These are phyloP conservation scores for Apiosordaria backusii DNA, from an alignment of 495 filamentous ascomycete genomes.

Conservation along the genomic window DNA sequence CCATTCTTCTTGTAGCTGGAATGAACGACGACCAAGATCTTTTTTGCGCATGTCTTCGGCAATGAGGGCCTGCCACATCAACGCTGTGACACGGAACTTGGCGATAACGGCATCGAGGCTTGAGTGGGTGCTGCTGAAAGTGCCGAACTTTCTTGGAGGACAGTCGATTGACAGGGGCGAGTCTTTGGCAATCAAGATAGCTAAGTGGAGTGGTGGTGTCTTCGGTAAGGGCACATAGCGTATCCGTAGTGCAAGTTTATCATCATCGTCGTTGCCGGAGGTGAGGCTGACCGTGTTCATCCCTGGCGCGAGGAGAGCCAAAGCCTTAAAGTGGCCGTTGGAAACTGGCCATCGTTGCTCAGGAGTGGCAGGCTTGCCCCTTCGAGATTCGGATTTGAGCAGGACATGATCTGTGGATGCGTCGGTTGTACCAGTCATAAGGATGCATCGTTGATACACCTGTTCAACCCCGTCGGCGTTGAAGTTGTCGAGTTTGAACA, in stretches of 20 bases:
- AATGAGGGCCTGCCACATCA: constrained; percentile 51
- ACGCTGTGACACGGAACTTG: constrained; percentile 50
- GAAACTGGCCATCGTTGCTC: constrained; percentile 61
- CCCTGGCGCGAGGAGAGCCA: constrained; percentile 68
- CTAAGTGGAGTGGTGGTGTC: constrained; percentile 51
- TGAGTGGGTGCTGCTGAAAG: constrained; percentile 36
- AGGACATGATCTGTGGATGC: background rate
- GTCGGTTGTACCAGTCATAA: constrained; percentile 14
- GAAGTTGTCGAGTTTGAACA: constrained; percentile 18
- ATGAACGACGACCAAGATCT: constrained; percentile 47
- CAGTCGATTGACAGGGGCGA: constrained; percentile 43
- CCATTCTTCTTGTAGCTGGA: constrained; percentile 52
- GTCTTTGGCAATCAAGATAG: constrained; percentile 47
- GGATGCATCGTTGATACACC: constrained; percentile 21
- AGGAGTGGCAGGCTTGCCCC: constrained; percentile 17
- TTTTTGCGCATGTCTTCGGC: constrained; percentile 47
- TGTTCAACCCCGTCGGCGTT: constrained; percentile 1
- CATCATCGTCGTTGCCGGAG: background rate
- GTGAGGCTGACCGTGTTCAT: constrained; percentile 55
- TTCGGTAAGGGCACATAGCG: constrained; percentile 21
- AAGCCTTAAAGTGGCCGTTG: constrained; percentile 70
- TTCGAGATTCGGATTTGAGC: constrained; percentile 6
- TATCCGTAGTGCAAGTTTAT: constrained; percentile 3
- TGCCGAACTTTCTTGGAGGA: constrained; percentile 33
- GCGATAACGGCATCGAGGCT: constrained; percentile 43